A percentile compares a stretch with the other conserved stretches of the same genome.
phyloP scores from a whole-genome alignment of 768 basidiomycete genomes.

The Sporobolomyces roseus region DNA sequence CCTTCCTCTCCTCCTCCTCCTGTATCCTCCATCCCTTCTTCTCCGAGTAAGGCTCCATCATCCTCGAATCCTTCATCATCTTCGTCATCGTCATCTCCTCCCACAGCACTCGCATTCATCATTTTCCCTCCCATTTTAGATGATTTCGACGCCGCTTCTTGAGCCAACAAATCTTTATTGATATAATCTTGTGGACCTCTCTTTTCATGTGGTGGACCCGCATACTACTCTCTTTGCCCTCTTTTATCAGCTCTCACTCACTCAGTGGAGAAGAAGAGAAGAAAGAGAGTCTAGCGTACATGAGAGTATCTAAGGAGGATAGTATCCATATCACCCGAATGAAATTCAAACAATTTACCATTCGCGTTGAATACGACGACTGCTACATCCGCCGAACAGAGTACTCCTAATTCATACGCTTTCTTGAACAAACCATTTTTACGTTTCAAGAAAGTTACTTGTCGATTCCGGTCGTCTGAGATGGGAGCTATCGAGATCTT shows the following conservation, averaged over 20 bases:
- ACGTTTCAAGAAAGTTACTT: conserved; percentile 45
- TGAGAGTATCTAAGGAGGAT: conserved; percentile 37
- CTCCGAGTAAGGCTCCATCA: not conserved
- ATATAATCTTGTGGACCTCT: conserved; percentile 35
- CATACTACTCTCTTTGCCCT: conserved; percentile 18
- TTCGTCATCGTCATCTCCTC: conserved; percentile 22
- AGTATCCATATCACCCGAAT: conserved; percentile 35
- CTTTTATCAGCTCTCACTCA: too few relatives aligned
- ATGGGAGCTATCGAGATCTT: conserved; percentile 46
- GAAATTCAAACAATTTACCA: conserved; percentile 44
- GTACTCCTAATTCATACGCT: conserved; percentile 44
- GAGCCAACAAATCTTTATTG: conserved; percentile 15
- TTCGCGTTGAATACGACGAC: conserved; percentile 44
- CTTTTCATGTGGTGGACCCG: conserved; percentile 36
- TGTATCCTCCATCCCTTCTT: too few relatives aligned
- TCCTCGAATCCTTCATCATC: not conserved
- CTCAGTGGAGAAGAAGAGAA: not conserved
- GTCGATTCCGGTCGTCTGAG: conserved; percentile 44
- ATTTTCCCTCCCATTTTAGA: too few relatives aligned
- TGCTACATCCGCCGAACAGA: conserved; percentile 45
- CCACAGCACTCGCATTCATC: too few relatives aligned
- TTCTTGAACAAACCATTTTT: conserved; percentile 46
- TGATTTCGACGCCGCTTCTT: conserved; percentile 1
- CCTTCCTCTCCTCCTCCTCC: not conserved
- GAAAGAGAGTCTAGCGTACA: conserved; percentile 1